These are phyloP conservation scores for Trichoderma breve DNA, from an alignment of 2,329 filamentous ascomycete species.

Conservation along the genomic window DNA sequence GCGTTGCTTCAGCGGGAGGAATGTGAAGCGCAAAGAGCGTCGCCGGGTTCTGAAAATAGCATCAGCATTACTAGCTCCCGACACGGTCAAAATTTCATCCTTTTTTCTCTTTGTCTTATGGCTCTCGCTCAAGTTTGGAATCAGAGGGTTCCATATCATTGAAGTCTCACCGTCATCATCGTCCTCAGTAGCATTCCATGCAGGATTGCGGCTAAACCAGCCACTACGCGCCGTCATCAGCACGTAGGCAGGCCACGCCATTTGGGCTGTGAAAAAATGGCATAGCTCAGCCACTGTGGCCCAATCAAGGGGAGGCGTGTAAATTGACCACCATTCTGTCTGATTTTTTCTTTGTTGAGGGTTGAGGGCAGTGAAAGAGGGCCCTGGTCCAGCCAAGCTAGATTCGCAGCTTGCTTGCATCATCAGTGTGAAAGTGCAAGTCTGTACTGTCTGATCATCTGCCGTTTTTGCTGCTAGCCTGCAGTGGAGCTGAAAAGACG, in stretches of 20 bases:
- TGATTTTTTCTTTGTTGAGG: not conserved
- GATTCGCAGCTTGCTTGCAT: not conserved
- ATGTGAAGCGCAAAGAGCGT: not conserved
- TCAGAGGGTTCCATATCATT: not conserved
- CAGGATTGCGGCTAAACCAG: not conserved
- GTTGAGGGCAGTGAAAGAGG: not conserved
- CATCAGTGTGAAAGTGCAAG: not conserved
- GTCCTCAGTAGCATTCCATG: not conserved
- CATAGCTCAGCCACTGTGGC: slow-evolving; percentile 3
- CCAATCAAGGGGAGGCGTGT: slow-evolving; percentile 7
- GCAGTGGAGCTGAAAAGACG: not conserved
- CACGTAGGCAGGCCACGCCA: slow-evolving; percentile 3
- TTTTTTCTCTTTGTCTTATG: not conserved
- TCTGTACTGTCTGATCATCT: slow-evolving; percentile 9
- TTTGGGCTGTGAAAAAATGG: not conserved
- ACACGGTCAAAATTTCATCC: not conserved
- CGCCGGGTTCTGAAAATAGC: not conserved
- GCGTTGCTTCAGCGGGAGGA: not conserved
- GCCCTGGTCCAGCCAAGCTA: not conserved
- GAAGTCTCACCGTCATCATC: not conserved
- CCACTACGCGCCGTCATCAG: slow-evolving; percentile 13
- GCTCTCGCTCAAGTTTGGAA: not conserved
- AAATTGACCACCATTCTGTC: not conserved
- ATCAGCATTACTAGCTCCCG: not conserved
- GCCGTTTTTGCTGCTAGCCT: not conserved